These are phyloP conservation scores for Phialophora tarda DNA, from an alignment of 2,329 filamentous ascomycete genomes.

Conservation along the genomic window DNA sequence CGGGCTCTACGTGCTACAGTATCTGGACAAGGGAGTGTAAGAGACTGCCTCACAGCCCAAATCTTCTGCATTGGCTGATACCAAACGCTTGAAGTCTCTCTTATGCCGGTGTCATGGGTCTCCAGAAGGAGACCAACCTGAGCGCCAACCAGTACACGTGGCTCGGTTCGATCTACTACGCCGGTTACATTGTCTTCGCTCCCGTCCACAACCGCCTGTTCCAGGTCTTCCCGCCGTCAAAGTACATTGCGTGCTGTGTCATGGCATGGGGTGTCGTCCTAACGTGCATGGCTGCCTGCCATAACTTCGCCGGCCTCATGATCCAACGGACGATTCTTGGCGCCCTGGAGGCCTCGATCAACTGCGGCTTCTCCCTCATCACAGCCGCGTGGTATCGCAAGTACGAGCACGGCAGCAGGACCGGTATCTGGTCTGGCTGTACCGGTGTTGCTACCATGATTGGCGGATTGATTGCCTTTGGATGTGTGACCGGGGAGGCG, in stretches of 20 bases:
- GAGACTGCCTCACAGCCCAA: no score
- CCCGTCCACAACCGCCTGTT: conserved; percentile 14
- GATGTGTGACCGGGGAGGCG: conserved; percentile 8
- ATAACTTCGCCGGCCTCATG: conserved; percentile 14
- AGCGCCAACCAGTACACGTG: conserved; percentile 14
- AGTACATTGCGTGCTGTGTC: conserved; percentile 17
- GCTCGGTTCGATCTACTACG: conserved; percentile 16
- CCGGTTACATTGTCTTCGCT: conserved; percentile 20
- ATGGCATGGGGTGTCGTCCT: conserved; percentile 14
- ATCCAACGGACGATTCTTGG: conserved; percentile 16
- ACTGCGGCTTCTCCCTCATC: conserved; percentile 16
- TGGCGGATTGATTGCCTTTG: conserved; percentile 17
- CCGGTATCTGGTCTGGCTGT: conserved; percentile 17
- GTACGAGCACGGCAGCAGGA: conserved; percentile 17
- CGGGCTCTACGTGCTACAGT: conserved; percentile 13
- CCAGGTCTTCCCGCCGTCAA: conserved; percentile 15
- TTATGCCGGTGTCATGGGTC: conserved; percentile 16
- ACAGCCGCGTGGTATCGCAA: conserved; percentile 14
- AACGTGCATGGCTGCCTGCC: conserved; percentile 14
- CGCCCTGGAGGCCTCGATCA: conserved; percentile 15
- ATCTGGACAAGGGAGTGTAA: conserved; percentile 15
- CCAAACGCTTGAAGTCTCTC: background rate
- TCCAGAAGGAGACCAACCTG: conserved; percentile 11
- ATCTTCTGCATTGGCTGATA: no score
- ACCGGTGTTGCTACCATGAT: conserved; percentile 15